phyloP scores from a whole-genome alignment of 148 eudicot species.

The Cornus controversa region DNA sequence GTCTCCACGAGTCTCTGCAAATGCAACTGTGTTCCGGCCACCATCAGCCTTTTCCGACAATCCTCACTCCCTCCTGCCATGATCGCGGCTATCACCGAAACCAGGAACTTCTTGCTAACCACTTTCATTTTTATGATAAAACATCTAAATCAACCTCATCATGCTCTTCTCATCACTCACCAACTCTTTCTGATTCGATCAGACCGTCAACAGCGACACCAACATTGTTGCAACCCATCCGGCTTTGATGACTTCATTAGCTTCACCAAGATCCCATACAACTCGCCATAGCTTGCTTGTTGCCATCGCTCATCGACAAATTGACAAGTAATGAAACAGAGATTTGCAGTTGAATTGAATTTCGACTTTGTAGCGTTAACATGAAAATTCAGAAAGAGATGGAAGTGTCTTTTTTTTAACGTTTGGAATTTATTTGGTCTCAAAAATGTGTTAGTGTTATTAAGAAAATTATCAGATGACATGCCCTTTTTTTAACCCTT shows the following conservation, averaged over 20 bases:
- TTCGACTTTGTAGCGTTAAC: too few species aligned
- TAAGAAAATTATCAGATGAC: too few species aligned
- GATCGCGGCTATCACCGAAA: slow-evolving; percentile 46
- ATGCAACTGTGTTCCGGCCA: slow-evolving; percentile 43
- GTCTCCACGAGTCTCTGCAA: slow-evolving; percentile 51
- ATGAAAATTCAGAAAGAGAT: too few species aligned
- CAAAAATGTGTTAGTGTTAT: too few species aligned
- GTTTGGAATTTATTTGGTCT: too few species aligned
- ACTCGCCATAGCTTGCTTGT: slow-evolving; percentile 41
- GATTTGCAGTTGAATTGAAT: too few species aligned
- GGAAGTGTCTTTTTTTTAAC: too few species aligned
- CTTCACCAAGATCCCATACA: slow-evolving; percentile 57
- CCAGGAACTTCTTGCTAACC: slow-evolving; percentile 54
- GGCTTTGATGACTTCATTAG: slow-evolving; percentile 68
- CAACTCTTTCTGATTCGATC: slow-evolving; percentile 52
- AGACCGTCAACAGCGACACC: slow-evolving; percentile 38
- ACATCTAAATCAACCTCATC: slow-evolving; percentile 52
- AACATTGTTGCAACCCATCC: slow-evolving; percentile 52
- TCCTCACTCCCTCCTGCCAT: slow-evolving; percentile 55
- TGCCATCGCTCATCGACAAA: slow-evolving; percentile 44
- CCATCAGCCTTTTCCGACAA: slow-evolving; percentile 60
- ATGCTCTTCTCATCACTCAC: slow-evolving; percentile 62
- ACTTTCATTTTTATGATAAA: slow-evolving; percentile 51
- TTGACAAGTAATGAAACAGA: slow-evolving; percentile 36
- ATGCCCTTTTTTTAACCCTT: too few species aligned